Percentiles rank a stretch among this genome's conserved stretches.
These are phyloP conservation scores for Centaurea solstitialis DNA, from an alignment of 129 eudicot genomes.

Conservation along the genomic window DNA sequence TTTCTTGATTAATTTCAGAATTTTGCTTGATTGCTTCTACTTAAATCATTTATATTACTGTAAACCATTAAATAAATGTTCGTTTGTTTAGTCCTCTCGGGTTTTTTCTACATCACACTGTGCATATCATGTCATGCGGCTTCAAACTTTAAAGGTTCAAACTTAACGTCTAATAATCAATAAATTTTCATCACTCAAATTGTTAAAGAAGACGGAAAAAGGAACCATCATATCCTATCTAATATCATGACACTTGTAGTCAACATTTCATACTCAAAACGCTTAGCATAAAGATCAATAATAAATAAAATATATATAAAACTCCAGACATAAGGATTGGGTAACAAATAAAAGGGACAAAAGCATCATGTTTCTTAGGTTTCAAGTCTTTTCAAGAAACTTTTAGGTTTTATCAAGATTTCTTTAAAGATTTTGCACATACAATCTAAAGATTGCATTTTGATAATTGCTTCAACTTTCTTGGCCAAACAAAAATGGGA, in stretches of 20 bases:
- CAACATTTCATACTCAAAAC: not conserved
- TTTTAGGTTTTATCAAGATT: constrained; percentile 19
- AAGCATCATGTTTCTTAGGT: constrained; percentile 4
- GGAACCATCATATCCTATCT: not conserved
- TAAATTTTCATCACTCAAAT: not conserved
- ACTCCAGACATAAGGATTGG: not conserved
- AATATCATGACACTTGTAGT: not conserved
- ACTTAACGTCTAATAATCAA: not conserved
- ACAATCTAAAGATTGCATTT: constrained; percentile 19
- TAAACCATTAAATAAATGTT: constrained; percentile 7
- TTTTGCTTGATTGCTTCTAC: not conserved
- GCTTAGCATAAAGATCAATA: too few species aligned
- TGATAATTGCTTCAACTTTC: constrained; percentile 10
- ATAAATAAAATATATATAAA: too few species aligned
- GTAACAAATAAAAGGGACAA: constrained; percentile 7
- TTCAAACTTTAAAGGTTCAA: not conserved
- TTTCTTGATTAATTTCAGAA: not conserved
- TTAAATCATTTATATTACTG: not conserved
- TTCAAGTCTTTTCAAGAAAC: constrained; percentile 25
- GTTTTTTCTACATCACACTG: not conserved
- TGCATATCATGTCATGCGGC: not conserved
- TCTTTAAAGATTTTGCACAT: constrained; percentile 23
- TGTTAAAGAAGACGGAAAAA: not conserved
- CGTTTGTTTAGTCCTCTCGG: not conserved
- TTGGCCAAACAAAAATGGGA: not conserved